A percentile compares a stretch with the other conserved stretches of the same genome.
Evolutionary conservation across 352 stramenopile genomes (phyloP).

Genomic region (Globisporangium solare): DNA sequence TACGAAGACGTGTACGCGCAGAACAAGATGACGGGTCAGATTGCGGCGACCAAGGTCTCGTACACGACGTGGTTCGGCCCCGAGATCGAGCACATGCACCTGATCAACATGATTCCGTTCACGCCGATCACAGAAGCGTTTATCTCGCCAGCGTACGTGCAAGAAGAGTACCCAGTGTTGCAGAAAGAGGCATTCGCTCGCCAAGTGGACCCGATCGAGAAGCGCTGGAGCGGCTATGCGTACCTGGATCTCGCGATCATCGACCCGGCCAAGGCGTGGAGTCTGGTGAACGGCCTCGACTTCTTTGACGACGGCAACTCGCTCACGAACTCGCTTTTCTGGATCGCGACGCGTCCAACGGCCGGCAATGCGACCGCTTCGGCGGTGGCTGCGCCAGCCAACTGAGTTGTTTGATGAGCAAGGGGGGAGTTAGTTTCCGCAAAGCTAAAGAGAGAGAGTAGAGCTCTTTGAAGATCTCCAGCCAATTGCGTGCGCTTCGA

Average conservation of each 20-base stretch:
- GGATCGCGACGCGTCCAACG: constrained; percentile 77
- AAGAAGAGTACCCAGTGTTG: constrained; percentile 77
- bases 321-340: constrained; percentile 87
- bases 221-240: constrained; percentile 81
- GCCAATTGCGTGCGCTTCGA: too few relatives aligned
- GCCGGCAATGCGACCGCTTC: constrained; percentile 3
- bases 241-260: constrained; percentile 84
- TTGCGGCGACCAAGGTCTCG: constrained; percentile 72
- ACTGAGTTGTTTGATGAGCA: too few relatives aligned
- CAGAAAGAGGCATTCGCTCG: constrained; percentile 68
- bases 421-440: too few relatives aligned
- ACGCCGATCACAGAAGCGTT: constrained; percentile 81
- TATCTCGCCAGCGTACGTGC: constrained; percentile 58
- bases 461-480: too few relatives aligned
- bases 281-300: constrained; percentile 50
- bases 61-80: constrained; percentile 88
- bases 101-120: constrained; percentile 92
- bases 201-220: constrained; percentile 50
- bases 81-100: constrained; percentile 81
- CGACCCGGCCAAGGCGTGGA: constrained; percentile 64
- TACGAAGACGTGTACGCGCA: constrained; percentile 68
- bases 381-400: too few relatives aligned
- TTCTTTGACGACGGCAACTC: constrained; percentile 87
- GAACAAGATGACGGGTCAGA: constrained; percentile 85
- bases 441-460: too few relatives aligned